Percentiles rank a stretch among this genome's conserved stretches.
Conservation (phyloP, 2,329 filamentous ascomycete genomes). For the Phyllosticta ampelicida region DNA sequence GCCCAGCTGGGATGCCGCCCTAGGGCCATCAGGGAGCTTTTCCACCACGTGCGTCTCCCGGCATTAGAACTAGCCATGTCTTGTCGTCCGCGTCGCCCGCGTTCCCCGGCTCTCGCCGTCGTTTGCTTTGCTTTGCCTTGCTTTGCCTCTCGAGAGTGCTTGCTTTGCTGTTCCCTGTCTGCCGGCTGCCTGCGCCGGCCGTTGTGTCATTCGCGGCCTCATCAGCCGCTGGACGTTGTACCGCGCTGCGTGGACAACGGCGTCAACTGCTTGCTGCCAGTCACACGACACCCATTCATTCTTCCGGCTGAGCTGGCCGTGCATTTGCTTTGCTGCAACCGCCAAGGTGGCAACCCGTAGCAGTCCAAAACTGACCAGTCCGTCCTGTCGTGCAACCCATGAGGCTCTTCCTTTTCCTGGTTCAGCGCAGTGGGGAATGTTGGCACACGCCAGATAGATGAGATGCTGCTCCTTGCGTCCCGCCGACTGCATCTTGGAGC, state of each 20-base stretch:
- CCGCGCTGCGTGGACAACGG: conserved; percentile 9
- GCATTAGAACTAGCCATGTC: not conserved
- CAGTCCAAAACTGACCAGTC: conserved; percentile 1
- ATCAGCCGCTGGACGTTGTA: conserved; percentile 4
- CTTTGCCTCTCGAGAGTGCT: not conserved
- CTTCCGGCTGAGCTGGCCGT: conserved; percentile 9
- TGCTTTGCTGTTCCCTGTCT: not conserved
- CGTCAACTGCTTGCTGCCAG: conserved; percentile 4
- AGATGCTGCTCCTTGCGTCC: conserved; percentile 10
- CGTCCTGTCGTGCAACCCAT: conserved; percentile 9
- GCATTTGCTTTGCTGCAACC: conserved; percentile 9
- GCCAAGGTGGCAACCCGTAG: conserved; percentile 5
- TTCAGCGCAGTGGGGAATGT: conserved; percentile 8
- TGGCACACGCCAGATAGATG: conserved; percentile 6
- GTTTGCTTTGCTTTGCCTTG: conserved; percentile 3
- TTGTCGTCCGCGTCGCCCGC: not conserved
- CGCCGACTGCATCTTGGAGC: too few species aligned
- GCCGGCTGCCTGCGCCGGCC: not conserved
- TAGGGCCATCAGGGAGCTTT: not conserved
- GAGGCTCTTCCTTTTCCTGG: conserved; percentile 11
- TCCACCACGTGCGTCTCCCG: not conserved
- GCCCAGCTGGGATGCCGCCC: not conserved
- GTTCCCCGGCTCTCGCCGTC: not conserved
- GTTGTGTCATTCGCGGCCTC: conserved; percentile 1
- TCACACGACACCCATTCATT: conserved; percentile 5